Evolutionary conservation across 2,329 filamentous ascomycete species (phyloP).

Genomic region (Penicillium frequentans): DNA sequence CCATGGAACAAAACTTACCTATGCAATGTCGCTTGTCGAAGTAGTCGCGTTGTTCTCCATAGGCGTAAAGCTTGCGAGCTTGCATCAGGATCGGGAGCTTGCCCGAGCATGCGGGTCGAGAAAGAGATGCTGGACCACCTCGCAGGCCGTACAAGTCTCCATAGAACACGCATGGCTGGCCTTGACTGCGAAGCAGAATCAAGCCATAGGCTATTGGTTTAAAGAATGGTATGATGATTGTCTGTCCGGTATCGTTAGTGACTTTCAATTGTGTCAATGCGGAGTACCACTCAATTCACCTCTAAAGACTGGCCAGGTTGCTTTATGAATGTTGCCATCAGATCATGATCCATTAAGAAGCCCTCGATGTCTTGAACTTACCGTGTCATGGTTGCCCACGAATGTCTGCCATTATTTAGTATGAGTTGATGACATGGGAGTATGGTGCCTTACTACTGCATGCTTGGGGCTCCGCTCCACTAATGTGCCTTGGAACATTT

Average conservation of each 20-base stretch:
- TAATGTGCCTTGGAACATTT: conserved; percentile 62
- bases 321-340: conserved; percentile 26
- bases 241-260: conserved; percentile 30
- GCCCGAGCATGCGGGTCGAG: conserved; percentile 53
- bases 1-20: conserved; percentile 37
- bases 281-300: conserved; percentile 25
- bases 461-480: conserved; percentile 55
- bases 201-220: conserved; percentile 71
- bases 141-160: conserved; percentile 67
- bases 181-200: conserved; percentile 65
- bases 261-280: background rate
- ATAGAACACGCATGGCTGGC: conserved; percentile 68
- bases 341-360: background rate
- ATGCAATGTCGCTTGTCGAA: conserved; percentile 62
- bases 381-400: conserved; percentile 72
- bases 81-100: conserved; percentile 60
- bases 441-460: conserved; percentile 52
- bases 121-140: conserved; percentile 38
- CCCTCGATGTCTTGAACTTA: conserved; percentile 19
- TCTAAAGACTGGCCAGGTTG: conserved; percentile 63
- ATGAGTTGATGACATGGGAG: background rate
- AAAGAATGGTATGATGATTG: conserved; percentile 65
- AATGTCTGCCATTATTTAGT: conserved; percentile 50
- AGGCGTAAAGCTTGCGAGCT: conserved; percentile 65
- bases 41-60: conserved; percentile 65